Evolutionary conservation across 805 yeast genomes (phyloP).

Genomic region (Candida odintsovae): DNA sequence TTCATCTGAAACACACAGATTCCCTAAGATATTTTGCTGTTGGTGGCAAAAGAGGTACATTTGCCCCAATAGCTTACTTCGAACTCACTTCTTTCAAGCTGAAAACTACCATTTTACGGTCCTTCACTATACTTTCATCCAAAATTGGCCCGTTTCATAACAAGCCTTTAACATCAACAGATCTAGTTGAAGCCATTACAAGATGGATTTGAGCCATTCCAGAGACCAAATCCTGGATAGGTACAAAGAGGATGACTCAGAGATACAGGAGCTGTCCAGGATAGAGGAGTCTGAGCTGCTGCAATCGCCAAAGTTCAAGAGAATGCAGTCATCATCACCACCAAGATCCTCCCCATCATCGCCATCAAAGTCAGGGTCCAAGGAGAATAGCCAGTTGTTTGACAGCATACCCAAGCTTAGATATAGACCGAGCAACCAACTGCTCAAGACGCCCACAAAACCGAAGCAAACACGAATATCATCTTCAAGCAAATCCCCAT

Average conservation of each 20-base stretch:
- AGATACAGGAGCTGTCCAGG: constrained; percentile 17
- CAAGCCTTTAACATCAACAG: not conserved
- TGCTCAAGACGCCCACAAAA: constrained; percentile 21
- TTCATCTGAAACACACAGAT: not conserved
- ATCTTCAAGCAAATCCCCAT: not conserved
- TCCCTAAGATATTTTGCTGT: too few relatives aligned
- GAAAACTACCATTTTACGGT: not conserved
- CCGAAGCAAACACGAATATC: constrained; percentile 1
- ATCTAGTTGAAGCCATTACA: not conserved
- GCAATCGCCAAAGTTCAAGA: constrained; percentile 22
- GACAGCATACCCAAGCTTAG: constrained; percentile 20
- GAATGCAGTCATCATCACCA: constrained; percentile 21
- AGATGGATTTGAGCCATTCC: constrained; percentile 14
- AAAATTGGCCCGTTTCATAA: not conserved
- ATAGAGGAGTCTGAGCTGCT: constrained; percentile 23
- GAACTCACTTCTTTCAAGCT: not conserved
- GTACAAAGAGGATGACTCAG: constrained; percentile 21
- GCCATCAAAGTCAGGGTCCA: constrained; percentile 12
- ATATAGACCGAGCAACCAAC: constrained; percentile 9
- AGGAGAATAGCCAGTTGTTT: constrained; percentile 10
- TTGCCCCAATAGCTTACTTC: not conserved
- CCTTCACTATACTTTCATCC: not conserved
- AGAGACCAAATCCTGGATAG: constrained; percentile 18
- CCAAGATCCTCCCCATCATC: constrained; percentile 21
- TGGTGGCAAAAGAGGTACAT: not conserved